Percentiles rank a stretch among this genome's conserved stretches.
Evolutionary conservation across 2,329 filamentous ascomycete genomes (phyloP).

Genomic region (Didymella pomorum): DNA sequence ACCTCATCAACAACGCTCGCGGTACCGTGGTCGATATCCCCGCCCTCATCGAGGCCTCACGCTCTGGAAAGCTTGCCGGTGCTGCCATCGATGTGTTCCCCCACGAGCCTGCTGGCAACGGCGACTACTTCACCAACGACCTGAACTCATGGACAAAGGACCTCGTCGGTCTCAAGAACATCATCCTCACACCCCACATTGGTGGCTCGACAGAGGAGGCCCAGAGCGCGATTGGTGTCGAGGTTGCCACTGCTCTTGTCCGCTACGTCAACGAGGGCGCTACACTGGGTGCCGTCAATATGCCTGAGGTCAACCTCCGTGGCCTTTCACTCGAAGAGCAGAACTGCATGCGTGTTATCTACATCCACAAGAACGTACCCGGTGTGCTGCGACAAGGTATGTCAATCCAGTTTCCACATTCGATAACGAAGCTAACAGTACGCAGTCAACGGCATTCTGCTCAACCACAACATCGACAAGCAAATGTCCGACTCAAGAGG

Average conservation of each 20-base stretch:
- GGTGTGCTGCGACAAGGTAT: constrained; percentile 86
- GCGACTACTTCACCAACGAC: constrained; percentile 87
- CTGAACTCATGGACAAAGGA: constrained; percentile 88
- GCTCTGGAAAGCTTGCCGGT: constrained; percentile 85
- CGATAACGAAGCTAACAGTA: constrained; percentile 20
- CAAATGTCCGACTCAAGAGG: constrained; percentile 96
- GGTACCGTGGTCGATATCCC: constrained; percentile 95
- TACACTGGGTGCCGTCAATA: constrained; percentile 90
- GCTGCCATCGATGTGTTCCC: constrained; percentile 98
- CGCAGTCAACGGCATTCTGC: constrained; percentile 89
- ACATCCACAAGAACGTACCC: constrained; percentile 95
- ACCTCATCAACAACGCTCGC: constrained; percentile 94
- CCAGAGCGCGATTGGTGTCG: constrained; percentile 92
- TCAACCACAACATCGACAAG: constrained; percentile 97
- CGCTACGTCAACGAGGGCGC: constrained; percentile 95
- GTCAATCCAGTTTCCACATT: constrained; percentile 1
- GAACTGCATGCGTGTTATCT: constrained; percentile 90
- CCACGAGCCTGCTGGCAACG: constrained; percentile 90
- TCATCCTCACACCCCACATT: constrained; percentile 96
- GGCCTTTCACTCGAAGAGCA: constrained; percentile 90
- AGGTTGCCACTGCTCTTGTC: constrained; percentile 87
- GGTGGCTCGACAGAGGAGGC: constrained; percentile 98
- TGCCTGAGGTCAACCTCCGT: constrained; percentile 92
- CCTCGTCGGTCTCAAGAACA: constrained; percentile 83
- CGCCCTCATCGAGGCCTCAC: constrained; percentile 86